Conservation (phyloP, 805 yeast species). For the Helenozyma rhizophorensis region DNA sequence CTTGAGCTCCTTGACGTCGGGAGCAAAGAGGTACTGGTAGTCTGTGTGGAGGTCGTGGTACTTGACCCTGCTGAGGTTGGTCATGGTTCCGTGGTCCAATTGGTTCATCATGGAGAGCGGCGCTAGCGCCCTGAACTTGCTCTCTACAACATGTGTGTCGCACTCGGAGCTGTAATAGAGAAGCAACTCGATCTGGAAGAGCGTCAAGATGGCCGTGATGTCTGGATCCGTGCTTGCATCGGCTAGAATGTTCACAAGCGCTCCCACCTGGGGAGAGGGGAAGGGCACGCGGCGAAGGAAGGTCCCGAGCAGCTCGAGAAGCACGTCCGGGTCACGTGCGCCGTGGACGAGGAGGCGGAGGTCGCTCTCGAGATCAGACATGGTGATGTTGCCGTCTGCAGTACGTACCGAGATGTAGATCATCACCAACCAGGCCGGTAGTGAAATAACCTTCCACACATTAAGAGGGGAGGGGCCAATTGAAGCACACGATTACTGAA, state of each 20-base stretch:
- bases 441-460: no score
- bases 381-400: no score
- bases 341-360: background rate
- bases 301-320: conserved; percentile 2
- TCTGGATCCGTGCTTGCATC: background rate
- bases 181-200: conserved; percentile 7
- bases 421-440: no score
- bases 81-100: conserved; percentile 1
- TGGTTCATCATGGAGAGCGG: conserved; percentile 9
- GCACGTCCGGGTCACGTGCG: conserved; percentile 3
- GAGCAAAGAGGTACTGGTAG: conserved; percentile 20
- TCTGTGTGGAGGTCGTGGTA: conserved; percentile 32
- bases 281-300: conserved; percentile 1
- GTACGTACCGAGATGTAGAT: no score
- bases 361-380: no score
- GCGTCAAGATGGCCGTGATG: conserved; percentile 1
- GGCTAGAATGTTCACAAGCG: no score
- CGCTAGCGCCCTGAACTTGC: conserved; percentile 5
- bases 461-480: no score
- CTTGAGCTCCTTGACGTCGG: conserved; percentile 10
- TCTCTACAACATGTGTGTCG: conserved; percentile 1
- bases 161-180: conserved; percentile 5
- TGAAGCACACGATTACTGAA: no score
- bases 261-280: conserved; percentile 3
- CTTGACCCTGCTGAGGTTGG: conserved; percentile 19